Conservation (phyloP, 805 yeast genomes). For the Monosporozyma solicola region DNA sequence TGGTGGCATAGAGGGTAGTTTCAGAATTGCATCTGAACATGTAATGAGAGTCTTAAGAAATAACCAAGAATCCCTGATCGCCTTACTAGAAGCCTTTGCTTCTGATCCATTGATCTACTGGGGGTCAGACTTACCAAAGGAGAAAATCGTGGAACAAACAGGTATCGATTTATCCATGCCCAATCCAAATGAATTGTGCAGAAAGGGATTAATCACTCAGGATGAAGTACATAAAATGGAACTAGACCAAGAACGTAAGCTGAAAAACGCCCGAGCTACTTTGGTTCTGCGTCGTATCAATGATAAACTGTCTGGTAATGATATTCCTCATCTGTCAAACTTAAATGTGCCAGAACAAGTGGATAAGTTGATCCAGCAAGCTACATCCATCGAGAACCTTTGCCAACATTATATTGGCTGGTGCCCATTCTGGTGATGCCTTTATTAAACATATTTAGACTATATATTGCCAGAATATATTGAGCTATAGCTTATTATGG, state of each 20-base stretch:
- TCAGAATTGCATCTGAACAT: conserved; percentile 91
- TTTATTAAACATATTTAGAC: neutral
- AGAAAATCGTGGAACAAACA: conserved; percentile 57
- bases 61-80: conserved; percentile 94
- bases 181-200: conserved; percentile 60
- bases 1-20: conserved; percentile 95
- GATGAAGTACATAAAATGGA: conserved; percentile 66
- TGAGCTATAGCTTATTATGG: neutral
- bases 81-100: conserved; percentile 95
- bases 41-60: conserved; percentile 92
- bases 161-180: conserved; percentile 60
- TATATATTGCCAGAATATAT: neutral
- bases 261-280: conserved; percentile 83
- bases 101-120: conserved; percentile 97
- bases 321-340: conserved; percentile 62
- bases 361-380: conserved; percentile 87
- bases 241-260: conserved; percentile 57
- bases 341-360: conserved; percentile 84
- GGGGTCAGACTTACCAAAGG: conserved; percentile 93
- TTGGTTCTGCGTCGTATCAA: conserved; percentile 83
- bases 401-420: conserved; percentile 98
- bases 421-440: conserved; percentile 90
- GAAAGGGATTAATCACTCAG: conserved; percentile 67
- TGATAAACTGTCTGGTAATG: conserved; percentile 90
- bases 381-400: conserved; percentile 89